phyloP scores from a whole-genome alignment of 345 rosid genomes.

The Arabidopsis thaliana region DNA sequence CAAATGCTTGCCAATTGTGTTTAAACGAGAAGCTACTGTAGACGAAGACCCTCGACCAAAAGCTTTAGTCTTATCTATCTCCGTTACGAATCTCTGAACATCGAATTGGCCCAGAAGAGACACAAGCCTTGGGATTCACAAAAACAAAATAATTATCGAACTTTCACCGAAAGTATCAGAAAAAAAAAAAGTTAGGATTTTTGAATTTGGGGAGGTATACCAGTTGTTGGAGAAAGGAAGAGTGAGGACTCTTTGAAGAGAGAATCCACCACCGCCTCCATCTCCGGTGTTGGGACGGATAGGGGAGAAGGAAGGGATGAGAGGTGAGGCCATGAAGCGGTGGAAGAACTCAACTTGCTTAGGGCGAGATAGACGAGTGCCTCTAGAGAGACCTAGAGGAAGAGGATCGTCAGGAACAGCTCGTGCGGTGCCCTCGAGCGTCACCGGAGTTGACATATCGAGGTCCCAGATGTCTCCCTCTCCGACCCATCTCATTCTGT shows the following conservation, averaged over 20 bases:
- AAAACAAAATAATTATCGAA: neutral
- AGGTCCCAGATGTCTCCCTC: slow-evolving; percentile 90
- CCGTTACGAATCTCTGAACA: slow-evolving; percentile 64
- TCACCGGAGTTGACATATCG: slow-evolving; percentile 75
- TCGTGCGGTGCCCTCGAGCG: slow-evolving; percentile 74
- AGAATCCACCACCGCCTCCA: slow-evolving; percentile 43
- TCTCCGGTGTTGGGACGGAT: slow-evolving; percentile 8
- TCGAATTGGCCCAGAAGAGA: slow-evolving; percentile 83
- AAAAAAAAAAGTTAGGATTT: neutral
- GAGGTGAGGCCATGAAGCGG: slow-evolving; percentile 80
- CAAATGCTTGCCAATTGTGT: slow-evolving; percentile 44
- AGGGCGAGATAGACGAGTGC: slow-evolving; percentile 70
- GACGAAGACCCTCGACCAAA: slow-evolving; percentile 42
- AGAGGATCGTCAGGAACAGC: slow-evolving; percentile 70
- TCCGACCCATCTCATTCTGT: slow-evolving; percentile 77
- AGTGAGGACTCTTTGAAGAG: slow-evolving; percentile 71
- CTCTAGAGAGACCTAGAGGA: slow-evolving; percentile 82
- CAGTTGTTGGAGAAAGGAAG: slow-evolving; percentile 68
- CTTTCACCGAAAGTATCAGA: neutral
- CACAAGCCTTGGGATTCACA: slow-evolving; percentile 54
- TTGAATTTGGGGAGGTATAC: slow-evolving; percentile 43
- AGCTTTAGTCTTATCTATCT: slow-evolving; percentile 43
- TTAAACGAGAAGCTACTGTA: slow-evolving; percentile 42
- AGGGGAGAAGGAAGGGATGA: slow-evolving; percentile 69
- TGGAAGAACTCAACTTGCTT: slow-evolving; percentile 86